A percentile compares a stretch with the other conserved stretches of the same genome.
Conservation (phyloP, 208 protist genomes). For the Acanthamoeba royreba region DNA sequence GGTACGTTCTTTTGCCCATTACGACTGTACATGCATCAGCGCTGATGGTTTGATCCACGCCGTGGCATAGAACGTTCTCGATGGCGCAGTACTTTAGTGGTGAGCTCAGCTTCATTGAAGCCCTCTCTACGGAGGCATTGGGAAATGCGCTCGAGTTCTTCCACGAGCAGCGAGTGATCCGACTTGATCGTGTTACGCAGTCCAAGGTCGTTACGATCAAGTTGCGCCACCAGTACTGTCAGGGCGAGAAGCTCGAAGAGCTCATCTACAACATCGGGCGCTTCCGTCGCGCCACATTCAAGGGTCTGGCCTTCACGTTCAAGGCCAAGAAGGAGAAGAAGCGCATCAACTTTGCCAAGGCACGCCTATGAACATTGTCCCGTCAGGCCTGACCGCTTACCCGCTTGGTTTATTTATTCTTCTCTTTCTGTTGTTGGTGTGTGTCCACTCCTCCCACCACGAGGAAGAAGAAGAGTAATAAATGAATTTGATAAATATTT, state of each 20-base stretch:
- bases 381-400: too few relatives aligned
- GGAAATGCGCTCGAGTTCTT: not conserved
- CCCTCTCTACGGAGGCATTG: not conserved
- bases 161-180: not conserved
- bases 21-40: too few relatives aligned
- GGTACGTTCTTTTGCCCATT: not conserved
- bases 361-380: too few relatives aligned
- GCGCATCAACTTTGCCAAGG: not conserved
- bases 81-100: not conserved
- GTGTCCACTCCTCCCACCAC: too few relatives aligned
- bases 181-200: not conserved
- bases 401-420: too few relatives aligned
- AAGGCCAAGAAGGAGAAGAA: not conserved
- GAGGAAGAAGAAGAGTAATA: too few relatives aligned
- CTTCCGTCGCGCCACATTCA: not conserved
- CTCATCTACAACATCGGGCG: not conserved
- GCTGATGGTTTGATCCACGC: too few relatives aligned
- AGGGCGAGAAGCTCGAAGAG: not conserved
- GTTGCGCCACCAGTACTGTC: not conserved
- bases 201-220: slow-evolving; percentile 17
- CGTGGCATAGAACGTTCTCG: not conserved
- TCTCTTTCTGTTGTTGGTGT: too few relatives aligned
- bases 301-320: not conserved
- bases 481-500: too few relatives aligned
- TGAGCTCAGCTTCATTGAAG: not conserved